phyloP scores from a whole-genome alignment of 1,139 yeast species.

The Lodderomyces parapsilosis region DNA sequence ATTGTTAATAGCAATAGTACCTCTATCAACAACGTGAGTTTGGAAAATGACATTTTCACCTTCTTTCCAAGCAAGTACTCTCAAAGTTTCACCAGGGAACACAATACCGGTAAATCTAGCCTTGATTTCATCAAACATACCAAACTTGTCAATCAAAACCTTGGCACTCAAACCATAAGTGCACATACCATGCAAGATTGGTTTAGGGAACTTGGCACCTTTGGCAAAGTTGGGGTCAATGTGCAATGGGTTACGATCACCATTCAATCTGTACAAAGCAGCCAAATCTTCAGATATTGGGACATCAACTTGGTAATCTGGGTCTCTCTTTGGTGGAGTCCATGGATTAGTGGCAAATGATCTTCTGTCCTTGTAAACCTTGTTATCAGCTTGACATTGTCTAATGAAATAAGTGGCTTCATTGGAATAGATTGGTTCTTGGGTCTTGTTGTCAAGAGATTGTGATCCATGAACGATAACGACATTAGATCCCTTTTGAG shows the following conservation, averaged over 20 bases:
- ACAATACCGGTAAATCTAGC: constrained; percentile 91
- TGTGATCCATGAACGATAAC: constrained; percentile 74
- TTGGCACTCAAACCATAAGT: constrained; percentile 82
- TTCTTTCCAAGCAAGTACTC: constrained; percentile 82
- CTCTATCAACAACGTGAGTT: constrained; percentile 78
- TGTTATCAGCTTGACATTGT: constrained; percentile 71
- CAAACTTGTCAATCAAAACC: constrained; percentile 74
- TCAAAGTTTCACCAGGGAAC: constrained; percentile 93
- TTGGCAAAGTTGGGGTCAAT: constrained; percentile 90
- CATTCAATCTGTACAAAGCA: constrained; percentile 85
- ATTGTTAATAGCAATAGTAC: constrained; percentile 75
- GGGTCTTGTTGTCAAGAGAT: constrained; percentile 67
- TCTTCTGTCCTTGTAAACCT: constrained; percentile 46
- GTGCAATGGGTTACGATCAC: constrained; percentile 94
- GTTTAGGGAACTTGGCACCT: constrained; percentile 82
- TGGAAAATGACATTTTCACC: constrained; percentile 70
- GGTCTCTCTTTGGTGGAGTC: constrained; percentile 60
- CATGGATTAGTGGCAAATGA: constrained; percentile 65
- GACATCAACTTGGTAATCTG: constrained; percentile 65
- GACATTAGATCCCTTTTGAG: constrained; percentile 89
- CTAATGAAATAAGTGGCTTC: constrained; percentile 87
- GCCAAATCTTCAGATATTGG: constrained; percentile 77
- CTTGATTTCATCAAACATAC: constrained; percentile 81
- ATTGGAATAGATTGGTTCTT: constrained; percentile 71
- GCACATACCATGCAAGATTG: constrained; percentile 92